Percentiles rank a stretch among this genome's conserved stretches.
These are phyloP conservation scores for Nitzschia palea DNA, from an alignment of 108 stramenopile species.

Conservation along the genomic window DNA sequence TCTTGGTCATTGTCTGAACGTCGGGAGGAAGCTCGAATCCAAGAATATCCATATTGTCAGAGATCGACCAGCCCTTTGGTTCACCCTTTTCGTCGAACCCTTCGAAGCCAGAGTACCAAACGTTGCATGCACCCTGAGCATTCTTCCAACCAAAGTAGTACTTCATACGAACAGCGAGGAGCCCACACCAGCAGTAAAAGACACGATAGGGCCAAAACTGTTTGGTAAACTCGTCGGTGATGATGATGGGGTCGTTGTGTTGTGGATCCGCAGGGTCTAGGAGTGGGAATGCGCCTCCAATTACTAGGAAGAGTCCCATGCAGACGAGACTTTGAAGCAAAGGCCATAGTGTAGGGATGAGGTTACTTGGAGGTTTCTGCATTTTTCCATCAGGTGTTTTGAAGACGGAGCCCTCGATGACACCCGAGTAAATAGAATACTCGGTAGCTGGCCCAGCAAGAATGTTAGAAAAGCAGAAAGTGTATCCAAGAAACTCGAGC, in stretches of 20 bases:
- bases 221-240: slow-evolving; percentile 58
- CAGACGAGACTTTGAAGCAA: slow-evolving; percentile 69
- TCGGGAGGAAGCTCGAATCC: slow-evolving; percentile 91
- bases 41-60: slow-evolving; percentile 92
- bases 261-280: slow-evolving; percentile 82
- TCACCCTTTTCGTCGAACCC: slow-evolving; percentile 87
- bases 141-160: slow-evolving; percentile 99
- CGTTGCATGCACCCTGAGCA: slow-evolving; percentile 87
- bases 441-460: slow-evolving; percentile 93
- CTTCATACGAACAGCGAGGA: slow-evolving; percentile 88
- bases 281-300: slow-evolving; percentile 74
- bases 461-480: slow-evolving; percentile 92
- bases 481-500: slow-evolving; percentile 94
- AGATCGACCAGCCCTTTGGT: slow-evolving; percentile 84
- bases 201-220: slow-evolving; percentile 68
- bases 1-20: slow-evolving; percentile 73
- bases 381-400: slow-evolving; percentile 74
- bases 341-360: slow-evolving; percentile 73
- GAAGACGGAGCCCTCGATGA: slow-evolving; percentile 74
- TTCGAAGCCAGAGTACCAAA: slow-evolving; percentile 93
- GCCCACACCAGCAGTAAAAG: slow-evolving; percentile 75
- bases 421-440: slow-evolving; percentile 70
- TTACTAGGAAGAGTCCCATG: slow-evolving; percentile 71
- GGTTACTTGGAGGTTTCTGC: slow-evolving; percentile 71
- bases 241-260: slow-evolving; percentile 60